Evolutionary conservation across 2,329 filamentous ascomycete genomes (phyloP), one percentile per base, ranked within the genome.

Genomic region (Triangularia verruculosa): DNA sequence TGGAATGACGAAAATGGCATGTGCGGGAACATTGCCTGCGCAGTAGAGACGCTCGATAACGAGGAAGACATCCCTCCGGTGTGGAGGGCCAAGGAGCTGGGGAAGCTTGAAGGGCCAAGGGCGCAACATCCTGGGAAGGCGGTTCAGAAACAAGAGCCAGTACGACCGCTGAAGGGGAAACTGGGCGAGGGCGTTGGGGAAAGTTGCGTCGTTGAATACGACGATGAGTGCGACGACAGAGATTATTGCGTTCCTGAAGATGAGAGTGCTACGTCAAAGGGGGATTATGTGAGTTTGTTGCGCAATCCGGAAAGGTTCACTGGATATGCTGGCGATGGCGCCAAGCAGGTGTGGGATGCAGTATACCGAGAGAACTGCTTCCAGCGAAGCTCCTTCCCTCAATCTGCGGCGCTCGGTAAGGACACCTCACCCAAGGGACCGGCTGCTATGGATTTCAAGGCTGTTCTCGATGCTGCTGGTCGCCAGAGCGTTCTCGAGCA

Each of bases 311-410:
- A 99, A 75, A 86, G 93, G 64, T 99, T 97, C 77, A 99, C 95
- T 0, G 95, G 95, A 57, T 99, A 98, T 74, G 85, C 89, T 7
- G 95, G 95, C 61, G 85, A 89, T 64, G 90, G 93, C 17, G 87
- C 94, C 47, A 87, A 89, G 73, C 92, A 96, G 78, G 92, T 99
- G 15, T 99, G 95, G 95, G 90, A 97, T 74, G 91, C 95, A 62
- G 93, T 99, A 64, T 99, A 99, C 78, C 86, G 92, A 59, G 95
- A 99, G 77, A 99, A 99, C 76, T 99, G 95, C 79, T 99, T 99
- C 80, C 84, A 87, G 71, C 85, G 82, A 74, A 83, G 83, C 68
- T 89, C 86, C 0, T 89, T 89, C 74, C 82, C 86, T 1, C 78
- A 81, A 64, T 84, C 85, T 22, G 85, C 85, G 25, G 78, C 81